These are phyloP conservation scores for Curvularia hawaiiensis DNA, from an alignment of 2,329 filamentous ascomycete genomes.

Conservation along the genomic window DNA sequence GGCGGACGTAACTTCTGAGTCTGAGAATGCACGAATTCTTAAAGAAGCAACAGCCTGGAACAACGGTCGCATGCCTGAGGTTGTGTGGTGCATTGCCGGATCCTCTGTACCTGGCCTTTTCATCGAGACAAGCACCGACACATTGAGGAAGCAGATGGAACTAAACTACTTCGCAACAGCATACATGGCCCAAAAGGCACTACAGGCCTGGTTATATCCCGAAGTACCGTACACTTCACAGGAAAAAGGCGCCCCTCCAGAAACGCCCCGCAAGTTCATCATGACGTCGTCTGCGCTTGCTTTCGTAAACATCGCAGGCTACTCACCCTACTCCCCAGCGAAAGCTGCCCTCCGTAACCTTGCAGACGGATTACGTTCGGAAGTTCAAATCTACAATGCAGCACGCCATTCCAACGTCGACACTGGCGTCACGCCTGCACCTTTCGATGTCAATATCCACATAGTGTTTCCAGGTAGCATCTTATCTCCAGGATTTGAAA, in stretches of 20 bases:
- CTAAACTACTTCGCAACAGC: constrained; percentile 87
- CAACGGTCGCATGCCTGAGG: constrained; percentile 71
- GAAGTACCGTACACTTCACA: constrained; percentile 45
- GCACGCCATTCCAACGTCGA: constrained; percentile 50
- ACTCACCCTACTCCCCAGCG: constrained; percentile 79
- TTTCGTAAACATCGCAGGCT: constrained; percentile 80
- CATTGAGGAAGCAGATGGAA: constrained; percentile 81
- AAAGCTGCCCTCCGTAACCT: constrained; percentile 86
- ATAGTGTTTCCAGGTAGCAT: constrained; percentile 87
- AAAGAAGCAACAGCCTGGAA: constrained; percentile 80
- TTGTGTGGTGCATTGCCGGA: constrained; percentile 92
- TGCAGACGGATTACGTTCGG: constrained; percentile 81
- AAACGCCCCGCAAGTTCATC: constrained; percentile 73
- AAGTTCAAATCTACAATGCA: constrained; percentile 83
- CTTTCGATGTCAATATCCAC: constrained; percentile 77
- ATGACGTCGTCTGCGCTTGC: constrained; percentile 81
- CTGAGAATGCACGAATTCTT: constrained; percentile 73
- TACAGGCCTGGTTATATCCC: constrained; percentile 72
- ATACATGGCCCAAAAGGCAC: constrained; percentile 81
- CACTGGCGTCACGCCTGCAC: constrained; percentile 43
- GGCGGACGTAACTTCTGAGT: constrained; percentile 75
- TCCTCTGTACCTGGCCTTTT: constrained; percentile 76
- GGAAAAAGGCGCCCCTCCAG: constrained; percentile 17
- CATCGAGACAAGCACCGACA: constrained; percentile 71
- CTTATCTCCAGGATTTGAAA: constrained; percentile 72